Evolutionary conservation across 306 rosid species (phyloP).

Genomic region (Carpinus viminea): DNA sequence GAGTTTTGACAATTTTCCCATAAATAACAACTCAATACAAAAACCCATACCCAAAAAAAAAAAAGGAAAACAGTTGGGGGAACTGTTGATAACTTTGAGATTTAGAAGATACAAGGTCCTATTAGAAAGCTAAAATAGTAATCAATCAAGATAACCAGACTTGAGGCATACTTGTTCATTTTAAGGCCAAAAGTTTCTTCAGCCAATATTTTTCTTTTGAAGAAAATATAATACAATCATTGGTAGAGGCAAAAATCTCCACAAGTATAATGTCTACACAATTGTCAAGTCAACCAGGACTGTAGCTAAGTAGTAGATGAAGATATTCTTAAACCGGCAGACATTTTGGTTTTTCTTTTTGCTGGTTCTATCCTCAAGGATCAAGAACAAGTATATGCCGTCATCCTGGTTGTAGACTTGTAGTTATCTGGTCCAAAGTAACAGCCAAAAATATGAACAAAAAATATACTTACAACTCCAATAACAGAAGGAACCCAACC

Average conservation of each 20-base stretch:
- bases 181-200: not conserved
- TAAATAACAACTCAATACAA: not conserved
- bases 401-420: not conserved
- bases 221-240: not conserved
- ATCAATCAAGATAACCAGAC: not conserved
- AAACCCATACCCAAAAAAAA: not conserved
- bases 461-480: slow-evolving; percentile 83
- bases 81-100: not conserved
- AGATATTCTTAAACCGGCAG: not conserved
- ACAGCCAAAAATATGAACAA: not conserved
- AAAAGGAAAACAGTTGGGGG: not conserved
- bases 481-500: slow-evolving; percentile 99
- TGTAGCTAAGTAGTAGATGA: not conserved
- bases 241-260: not conserved
- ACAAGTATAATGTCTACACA: not conserved
- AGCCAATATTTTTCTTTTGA: not conserved
- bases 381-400: not conserved
- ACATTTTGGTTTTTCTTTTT: not conserved
- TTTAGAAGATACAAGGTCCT: not conserved
- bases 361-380: not conserved
- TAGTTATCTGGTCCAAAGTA: not conserved
- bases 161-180: not conserved
- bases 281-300: not conserved
- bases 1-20: slow-evolving; percentile 1
- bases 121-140: not conserved